Evolutionary conservation across 495 filamentous ascomycete genomes (phyloP), one percentile per base, ranked within the genome.

Genomic region (Penicillium verhagenii): DNA sequence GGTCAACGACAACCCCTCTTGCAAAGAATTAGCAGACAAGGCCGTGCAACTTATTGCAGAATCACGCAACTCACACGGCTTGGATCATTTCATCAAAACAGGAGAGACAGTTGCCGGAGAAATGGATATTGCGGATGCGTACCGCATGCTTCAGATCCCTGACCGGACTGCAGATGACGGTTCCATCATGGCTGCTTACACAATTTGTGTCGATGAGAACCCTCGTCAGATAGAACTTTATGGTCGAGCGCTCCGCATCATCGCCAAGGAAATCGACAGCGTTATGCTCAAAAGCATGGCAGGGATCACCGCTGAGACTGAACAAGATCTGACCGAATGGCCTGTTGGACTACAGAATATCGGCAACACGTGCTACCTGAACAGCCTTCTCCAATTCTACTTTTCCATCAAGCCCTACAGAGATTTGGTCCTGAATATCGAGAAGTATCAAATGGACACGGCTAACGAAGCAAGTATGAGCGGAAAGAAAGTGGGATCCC

Each of bases 321-420:
- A 67, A 56, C 65, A 65, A 29, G 57, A 72, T 47, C 48, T 73
- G 19, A 57, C 66, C 1, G 74, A 83, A 13, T 85, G 85, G 75
- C 92, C 92, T 7, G 86, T 93, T 47, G 94, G 94, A 0, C 78
- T 97, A 11, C 82, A 84, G 38, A 99, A 97, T 58, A 93, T 97
- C 56, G 91, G 93, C 38, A 97, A 97, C 59, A 99, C 94, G 1
- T 99, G 94, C 69, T 99, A 99, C 61, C 81, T 99, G 35, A 97
- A 97, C 72, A 97, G 94, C 67, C 79, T 99, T 26, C 72, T 99
- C 11, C 94, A 99, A 61, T 97, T 95, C 61, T 92, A 95, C 65
- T 97, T 94, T 65, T 91, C 92, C 1, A 81, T 99, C 37, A 86
- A 84, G 48, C 86, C 91, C 6, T 80, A 96, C 33, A 83, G 93